These are phyloP conservation scores for Dendrothele bispora DNA, from an alignment of 768 basidiomycete species.

Conservation along the genomic window DNA sequence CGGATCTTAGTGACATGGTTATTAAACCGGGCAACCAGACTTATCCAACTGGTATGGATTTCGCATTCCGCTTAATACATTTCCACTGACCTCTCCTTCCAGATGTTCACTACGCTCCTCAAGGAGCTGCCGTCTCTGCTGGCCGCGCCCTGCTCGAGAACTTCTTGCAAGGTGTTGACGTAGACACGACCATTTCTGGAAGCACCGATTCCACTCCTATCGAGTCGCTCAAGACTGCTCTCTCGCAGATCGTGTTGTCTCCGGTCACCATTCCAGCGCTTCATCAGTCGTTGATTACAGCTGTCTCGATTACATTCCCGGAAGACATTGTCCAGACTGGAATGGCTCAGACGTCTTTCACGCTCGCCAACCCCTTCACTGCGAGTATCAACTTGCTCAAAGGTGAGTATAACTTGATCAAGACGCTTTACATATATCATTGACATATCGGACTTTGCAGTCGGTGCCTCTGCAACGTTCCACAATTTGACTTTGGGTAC, in stretches of 20 bases:
- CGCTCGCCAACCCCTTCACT: constrained; percentile 68
- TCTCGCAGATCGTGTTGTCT: constrained; percentile 58
- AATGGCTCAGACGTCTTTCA: constrained; percentile 56
- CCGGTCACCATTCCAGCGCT: constrained; percentile 67
- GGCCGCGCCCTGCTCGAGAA: constrained; percentile 62
- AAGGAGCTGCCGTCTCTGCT: constrained; percentile 50
- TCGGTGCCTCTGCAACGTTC: constrained; percentile 56
- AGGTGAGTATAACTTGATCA: no score
- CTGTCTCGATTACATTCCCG: constrained; percentile 59
- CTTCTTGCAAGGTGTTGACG: constrained; percentile 64
- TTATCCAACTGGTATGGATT: constrained; percentile 51
- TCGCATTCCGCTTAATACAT: not conserved
- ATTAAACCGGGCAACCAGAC: constrained; percentile 57
- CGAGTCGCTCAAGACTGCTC: constrained; percentile 56
- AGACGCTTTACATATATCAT: no score
- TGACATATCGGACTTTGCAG: no score
- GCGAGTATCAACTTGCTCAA: constrained; percentile 66
- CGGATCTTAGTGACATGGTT: constrained; percentile 53
- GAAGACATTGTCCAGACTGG: constrained; percentile 60
- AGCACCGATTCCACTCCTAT: constrained; percentile 56
- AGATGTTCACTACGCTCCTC: constrained; percentile 65
- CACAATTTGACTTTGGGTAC: constrained; percentile 54
- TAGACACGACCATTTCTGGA: constrained; percentile 56
- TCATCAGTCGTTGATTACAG: constrained; percentile 58
- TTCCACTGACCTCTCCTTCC: not conserved